Percentiles rank a stretch among this genome's conserved stretches.
Conservation (phyloP, 306 rosid genomes). For the Vigna radiata region DNA sequence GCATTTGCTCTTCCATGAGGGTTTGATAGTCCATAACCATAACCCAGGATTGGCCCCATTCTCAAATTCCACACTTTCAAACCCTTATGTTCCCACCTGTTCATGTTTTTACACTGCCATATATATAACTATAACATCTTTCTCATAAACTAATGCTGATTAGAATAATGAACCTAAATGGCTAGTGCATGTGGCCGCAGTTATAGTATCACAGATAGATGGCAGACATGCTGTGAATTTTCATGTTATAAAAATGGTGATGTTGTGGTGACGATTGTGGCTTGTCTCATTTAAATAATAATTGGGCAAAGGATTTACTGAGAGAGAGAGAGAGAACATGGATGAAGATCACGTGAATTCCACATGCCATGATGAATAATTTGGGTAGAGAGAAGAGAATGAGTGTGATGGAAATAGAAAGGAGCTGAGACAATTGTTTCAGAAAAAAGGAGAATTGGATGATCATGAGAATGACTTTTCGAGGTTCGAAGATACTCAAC, state of each 20-base stretch:
- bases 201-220: background rate
- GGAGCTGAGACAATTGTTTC: background rate
- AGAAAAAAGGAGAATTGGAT: background rate
- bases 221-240: background rate
- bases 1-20: constrained; percentile 26
- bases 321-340: background rate
- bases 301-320: background rate
- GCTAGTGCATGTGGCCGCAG: too few species aligned
- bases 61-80: constrained; percentile 7
- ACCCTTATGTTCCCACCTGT: constrained; percentile 20
- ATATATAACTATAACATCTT: too few species aligned
- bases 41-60: constrained; percentile 33
- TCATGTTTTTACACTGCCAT: background rate
- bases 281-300: background rate
- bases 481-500: background rate
- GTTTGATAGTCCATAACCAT: constrained; percentile 14
- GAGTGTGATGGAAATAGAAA: background rate
- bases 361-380: background rate
- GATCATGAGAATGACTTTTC: background rate
- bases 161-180: background rate
- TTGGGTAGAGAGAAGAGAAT: background rate
- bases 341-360: background rate
- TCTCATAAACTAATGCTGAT: too few species aligned
- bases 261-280: background rate
- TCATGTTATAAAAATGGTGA: too few species aligned